Evolutionary conservation across 306 rosid genomes (phyloP), one percentile per base, ranked within the genome.

Genomic region (Rubus idaeus): DNA sequence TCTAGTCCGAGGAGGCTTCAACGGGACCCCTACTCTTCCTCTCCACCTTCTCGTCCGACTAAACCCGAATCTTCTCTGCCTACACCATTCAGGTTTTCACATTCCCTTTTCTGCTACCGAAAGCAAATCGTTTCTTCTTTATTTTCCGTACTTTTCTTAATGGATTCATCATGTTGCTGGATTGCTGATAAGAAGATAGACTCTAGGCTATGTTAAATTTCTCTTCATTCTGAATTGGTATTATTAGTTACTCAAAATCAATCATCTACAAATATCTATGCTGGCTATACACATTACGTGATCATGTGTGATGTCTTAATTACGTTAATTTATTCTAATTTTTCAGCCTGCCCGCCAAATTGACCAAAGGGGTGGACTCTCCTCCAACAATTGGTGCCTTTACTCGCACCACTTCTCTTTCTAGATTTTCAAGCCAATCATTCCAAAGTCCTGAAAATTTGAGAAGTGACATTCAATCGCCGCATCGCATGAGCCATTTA

Each of bases 331-430:
- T 35, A 18, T 73, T 62, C 47, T 47, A 3, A 64, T 60, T 58
- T 81, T 67, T 37, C 87, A 92, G 97, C 87, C 90, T 88, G 75
- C 96, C 98, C 2, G 82, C 92, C 26, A 86, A 80, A 76, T 50
- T 67, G 76, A 74, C 88, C 52, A 77, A 87, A 73, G 92, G 81
- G 30, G 78, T 47, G 80, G 97, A 89, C 74, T 64, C 85, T 74
- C 63, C 84, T 75, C 92, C 81, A 3, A 76, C 89, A 8, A 83
- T 92, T 73, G 96, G 97, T 44, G 82, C 90, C 61, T 52, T 80
- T 66, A 10, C 80, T 46, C 82, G 84, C 63, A 83, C 71, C 26
- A 42, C 80, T 21, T 75, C 80, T 53, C 81, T 79, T 50, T 87
- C 96, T 39, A 84, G 96, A 88, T 78, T 86, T 78, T 87, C 94